Evolutionary conservation across 2,329 filamentous ascomycete genomes (phyloP), one percentile per base, ranked within the genome.

Genomic region (Tetracladium maxilliforme): DNA sequence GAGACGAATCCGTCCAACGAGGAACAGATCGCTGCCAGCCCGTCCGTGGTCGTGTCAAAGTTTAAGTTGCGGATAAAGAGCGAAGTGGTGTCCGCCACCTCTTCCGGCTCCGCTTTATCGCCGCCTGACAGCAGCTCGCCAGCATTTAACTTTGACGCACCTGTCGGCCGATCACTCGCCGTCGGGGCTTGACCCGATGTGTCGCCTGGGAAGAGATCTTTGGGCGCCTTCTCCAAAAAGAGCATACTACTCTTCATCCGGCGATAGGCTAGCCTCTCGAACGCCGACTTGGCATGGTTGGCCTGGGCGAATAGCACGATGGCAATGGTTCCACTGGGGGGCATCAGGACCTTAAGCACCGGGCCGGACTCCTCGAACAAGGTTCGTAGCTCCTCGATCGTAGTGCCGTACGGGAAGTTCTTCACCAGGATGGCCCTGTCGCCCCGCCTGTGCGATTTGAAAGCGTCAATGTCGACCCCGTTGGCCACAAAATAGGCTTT

Each of bases 1-100:
- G 80, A 83, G 34, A 90, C 61, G 51, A 95, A 95, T 26, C 90
- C 90, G 39, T 84, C 78, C 27, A 95, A 59, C 27, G 80, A 64
- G 33, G 69, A 64, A 55, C 95, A 95, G 14, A 72, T 65, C 41
- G 86, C 77, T 6, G 70, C 69, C 37, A 98, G 62, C 31, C 70
- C 64, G 35, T 74, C 65, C 24, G 73, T 84, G 8, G 79, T 86
- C 3, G 90, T 98, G 27, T 71, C 59, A 52, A 95, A 98, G 58
- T 86, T 92, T 39, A 98, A 64, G 52, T 95, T 95, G 44, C 84
- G 78, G 38, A 98, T 76, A 50, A 90, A 95, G 10, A 98, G 59
- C 5, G 87, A 92, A n/a, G 71, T 70, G 10, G 77, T 77, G 39
- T 81, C 70, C 22, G 58, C 49, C 19, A 65, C 54, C 29, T 71